Base-by-base conservation (phyloP, 2,329 filamentous ascomycete genomes). In the Davidsoniella virescens region DNA sequence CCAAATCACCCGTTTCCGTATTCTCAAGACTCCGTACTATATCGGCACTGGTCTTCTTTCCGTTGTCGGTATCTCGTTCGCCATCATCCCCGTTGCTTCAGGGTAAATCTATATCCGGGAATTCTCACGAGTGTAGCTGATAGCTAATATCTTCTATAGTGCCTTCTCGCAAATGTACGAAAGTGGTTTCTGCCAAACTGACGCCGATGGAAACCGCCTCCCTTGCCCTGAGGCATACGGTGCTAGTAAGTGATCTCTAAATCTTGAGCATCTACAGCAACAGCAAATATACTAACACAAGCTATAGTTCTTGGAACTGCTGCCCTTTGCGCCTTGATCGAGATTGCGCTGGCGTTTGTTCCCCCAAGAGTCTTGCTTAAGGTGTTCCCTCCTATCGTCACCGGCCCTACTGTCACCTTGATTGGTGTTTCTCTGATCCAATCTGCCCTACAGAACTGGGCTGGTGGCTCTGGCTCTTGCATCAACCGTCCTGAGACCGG, bases 171-270 rank as follows among this genome's bases (percentile, higher is more conserved):
- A 90, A 60, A 90, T 88, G 82, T 90, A 90, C 61, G 67, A 67
- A 44, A 83, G 80, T 52, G 84, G 84, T 4, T 82, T 73, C 60
- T 83, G 78, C 55, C 73, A 75, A 1, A 67, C 66, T 0, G 75
- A 71, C 50, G 68, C 68, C 1, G 70, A 78, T 47, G 84, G 83
- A 38, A 78, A 70, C n/a, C 72, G 69, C 40, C 69, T 87, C 0
- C 80, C 84, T 1, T 90, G 85, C 55, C 84, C 84, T 0, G 71
- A 82, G 45, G 85, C 80, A 1, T 90, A 87, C 62, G 85, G 85
- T 2, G 66, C 66, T n/a, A 26, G 51, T 53, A 53, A 50, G 51
- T 37, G n/a, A 7, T 14, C 14, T 41, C 23, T 23, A 16, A n/a
- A 14, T 26, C 43, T 14, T 29, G 41, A 8, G 12, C 18, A 9